Conservation (phyloP, 1,139 yeast species). For the Magnusiomyces fungicola region DNA sequence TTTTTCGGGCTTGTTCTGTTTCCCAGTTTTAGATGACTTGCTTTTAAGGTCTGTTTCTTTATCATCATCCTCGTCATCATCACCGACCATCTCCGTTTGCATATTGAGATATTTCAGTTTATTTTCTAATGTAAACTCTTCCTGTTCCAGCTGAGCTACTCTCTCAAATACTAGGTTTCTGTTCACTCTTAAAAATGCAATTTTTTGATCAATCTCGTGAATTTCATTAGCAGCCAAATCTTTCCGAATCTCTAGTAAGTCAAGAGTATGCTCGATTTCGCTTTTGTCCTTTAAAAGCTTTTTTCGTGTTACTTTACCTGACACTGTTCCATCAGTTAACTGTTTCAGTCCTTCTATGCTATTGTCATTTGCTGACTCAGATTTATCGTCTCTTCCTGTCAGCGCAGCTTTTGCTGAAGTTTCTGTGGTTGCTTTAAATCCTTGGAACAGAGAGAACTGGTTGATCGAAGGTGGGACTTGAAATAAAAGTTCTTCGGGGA, state of each 20-base stretch:
- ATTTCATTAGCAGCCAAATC: slow-evolving; percentile 58
- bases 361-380: slow-evolving; percentile 4
- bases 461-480: slow-evolving; percentile 39
- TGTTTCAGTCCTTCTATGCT: slow-evolving; percentile 9
- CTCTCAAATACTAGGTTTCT: slow-evolving; percentile 49
- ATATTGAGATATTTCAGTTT: slow-evolving; percentile 38
- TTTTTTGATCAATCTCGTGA: slow-evolving; percentile 50
- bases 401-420: slow-evolving; percentile 3
- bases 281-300: slow-evolving; percentile 36
- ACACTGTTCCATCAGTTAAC: slow-evolving; percentile 12
- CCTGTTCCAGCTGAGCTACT: slow-evolving; percentile 52
- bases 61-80: slow-evolving; percentile 18
- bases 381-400: slow-evolving; percentile 7
- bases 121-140: slow-evolving; percentile 47
- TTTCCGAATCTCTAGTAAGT: slow-evolving; percentile 52
- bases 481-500: slow-evolving; percentile 50
- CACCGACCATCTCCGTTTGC: slow-evolving; percentile 28
- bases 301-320: slow-evolving; percentile 17
- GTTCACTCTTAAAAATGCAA: slow-evolving; percentile 43
- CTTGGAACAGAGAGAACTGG: slow-evolving; percentile 53
- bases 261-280: slow-evolving; percentile 42
- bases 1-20: neutral
- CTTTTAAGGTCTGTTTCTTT: neutral
- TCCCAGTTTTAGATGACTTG: neutral
- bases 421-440: slow-evolving; percentile 46